A percentile compares a stretch with the other conserved stretches of the same genome.
phyloP scores from a whole-genome alignment of 495 filamentous ascomycete genomes.

The Amphirosellinia nigrospora region DNA sequence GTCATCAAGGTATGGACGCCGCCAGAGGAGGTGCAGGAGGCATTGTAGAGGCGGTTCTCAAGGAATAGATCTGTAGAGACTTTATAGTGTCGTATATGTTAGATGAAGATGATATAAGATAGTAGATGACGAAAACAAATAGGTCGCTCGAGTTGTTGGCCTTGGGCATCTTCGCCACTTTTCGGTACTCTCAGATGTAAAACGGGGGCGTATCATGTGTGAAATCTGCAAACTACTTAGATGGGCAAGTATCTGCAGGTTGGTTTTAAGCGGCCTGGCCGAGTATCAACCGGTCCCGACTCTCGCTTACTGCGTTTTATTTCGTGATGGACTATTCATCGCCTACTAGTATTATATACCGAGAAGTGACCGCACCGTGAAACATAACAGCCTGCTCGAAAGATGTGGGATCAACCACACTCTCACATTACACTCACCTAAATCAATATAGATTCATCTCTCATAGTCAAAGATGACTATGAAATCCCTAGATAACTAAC shows the following conservation, averaged over 20 bases:
- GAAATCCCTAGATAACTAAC: not conserved
- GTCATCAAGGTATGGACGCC: conserved; percentile 48
- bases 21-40: conserved; percentile 14
- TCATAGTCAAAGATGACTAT: not conserved
- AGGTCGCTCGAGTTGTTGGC: no score
- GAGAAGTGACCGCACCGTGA: no score
- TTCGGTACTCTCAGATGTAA: not conserved
- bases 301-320: no score
- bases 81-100: not conserved
- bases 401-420: no score
- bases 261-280: not conserved
- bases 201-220: not conserved
- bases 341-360: no score
- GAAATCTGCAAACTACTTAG: not conserved
- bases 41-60: conserved; percentile 16
- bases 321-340: no score
- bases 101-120: not conserved
- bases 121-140: no score
- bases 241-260: not conserved
- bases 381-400: no score
- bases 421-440: no score
- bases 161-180: no score
- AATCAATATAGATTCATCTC: not conserved
- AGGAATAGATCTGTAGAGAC: not conserved
- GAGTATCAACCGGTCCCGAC: no score